Base-by-base conservation (phyloP, 352 stramenopile genomes). In the Pythium diclinum region DNA sequence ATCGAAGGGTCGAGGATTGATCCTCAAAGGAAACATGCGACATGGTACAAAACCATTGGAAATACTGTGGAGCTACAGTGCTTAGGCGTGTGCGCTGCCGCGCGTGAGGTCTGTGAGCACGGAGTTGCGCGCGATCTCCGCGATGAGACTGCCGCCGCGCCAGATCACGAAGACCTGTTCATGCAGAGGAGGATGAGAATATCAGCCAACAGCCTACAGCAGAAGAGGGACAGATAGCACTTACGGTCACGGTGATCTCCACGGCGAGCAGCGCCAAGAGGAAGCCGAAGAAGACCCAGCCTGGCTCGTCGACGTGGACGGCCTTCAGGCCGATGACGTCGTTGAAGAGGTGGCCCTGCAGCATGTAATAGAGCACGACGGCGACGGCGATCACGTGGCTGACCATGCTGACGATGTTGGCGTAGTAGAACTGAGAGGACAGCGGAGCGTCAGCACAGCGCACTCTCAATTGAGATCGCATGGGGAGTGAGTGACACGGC, bases 81-180 rank as follows among this genome's bases (percentile, higher is more conserved):
- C 21, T 64, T 55, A 85, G 4, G 63, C 68, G 19, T 68, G 69
- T 5, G 52, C 54, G 30, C 77, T 68, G 47, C 76, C 75, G 52
- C 77, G 76, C 32, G 63, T 71, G 61, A 69, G 63, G 14, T 72
- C 65, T 17, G 75, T 42, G 62, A 87, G 84, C 56, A 87, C 85
- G 16, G 83, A 81, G 68, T 92, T 89, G 33, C 83, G 79, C n/a
- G 72, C 65, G 59, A 92, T 75, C 73, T 92, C 83, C n/a, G 79
- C 75, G 60, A 79, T 80, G n/a, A 92, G 68, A 28, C 81, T 83
- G 63, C 79, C 66, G 42, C 68, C 74, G 30, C 78, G 71, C 69
- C 81, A 73, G 53, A 89, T 83, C 33, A 68, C 67, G 40, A 85
- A 86, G 3, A 68, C 72, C 79, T 92, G 49, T 14, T 44, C 3